Percentiles rank a stretch among this genome's conserved stretches.
Conservation (phyloP, 2,329 filamentous ascomycete genomes). For the Acrodontium crateriforme region DNA sequence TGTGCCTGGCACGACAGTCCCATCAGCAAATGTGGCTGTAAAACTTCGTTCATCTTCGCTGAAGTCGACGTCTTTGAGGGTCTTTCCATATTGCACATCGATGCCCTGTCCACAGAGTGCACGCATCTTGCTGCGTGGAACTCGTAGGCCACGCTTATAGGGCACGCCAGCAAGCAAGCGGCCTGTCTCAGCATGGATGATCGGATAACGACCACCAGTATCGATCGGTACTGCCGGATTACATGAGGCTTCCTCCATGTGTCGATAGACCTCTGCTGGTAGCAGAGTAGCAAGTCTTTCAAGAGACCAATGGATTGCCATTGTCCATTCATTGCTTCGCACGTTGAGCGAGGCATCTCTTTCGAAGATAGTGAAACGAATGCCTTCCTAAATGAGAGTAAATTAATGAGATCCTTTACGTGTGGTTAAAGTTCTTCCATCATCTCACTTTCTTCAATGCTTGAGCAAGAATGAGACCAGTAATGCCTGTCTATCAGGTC, state of each 20-base stretch:
- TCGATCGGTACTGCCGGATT: constrained; percentile 4
- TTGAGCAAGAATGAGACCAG: constrained; percentile 4
- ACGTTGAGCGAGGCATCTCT: constrained; percentile 2
- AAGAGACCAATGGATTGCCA: constrained; percentile 5
- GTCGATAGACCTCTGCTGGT: constrained; percentile 1
- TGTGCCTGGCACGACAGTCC: not conserved
- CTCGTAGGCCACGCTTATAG: constrained; percentile 3
- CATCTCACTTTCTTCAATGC: constrained; percentile 3
- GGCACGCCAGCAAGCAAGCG: constrained; percentile 4
- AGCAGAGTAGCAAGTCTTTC: constrained; percentile 2
- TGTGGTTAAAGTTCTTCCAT: no score
- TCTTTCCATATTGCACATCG: constrained; percentile 2
- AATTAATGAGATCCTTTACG: not conserved
- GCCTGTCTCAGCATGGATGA: constrained; percentile 4
- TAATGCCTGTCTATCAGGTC: constrained; percentile 1
- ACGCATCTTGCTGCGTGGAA: constrained; percentile 4
- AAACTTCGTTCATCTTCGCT: not conserved
- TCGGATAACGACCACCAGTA: constrained; percentile 4
- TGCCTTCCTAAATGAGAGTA: constrained; percentile 1
- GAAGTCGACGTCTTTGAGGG: not conserved
- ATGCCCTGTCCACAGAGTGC: constrained; percentile 3
- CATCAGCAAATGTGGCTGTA: constrained; percentile 1
- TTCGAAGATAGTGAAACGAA: constrained; percentile 3
- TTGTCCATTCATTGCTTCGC: constrained; percentile 5
- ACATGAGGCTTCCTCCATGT: constrained; percentile 3